Evolutionary conservation across 306 rosid species (phyloP), one percentile per base, ranked within the genome.

Genomic region (Cyamopsis tetragonoloba): DNA sequence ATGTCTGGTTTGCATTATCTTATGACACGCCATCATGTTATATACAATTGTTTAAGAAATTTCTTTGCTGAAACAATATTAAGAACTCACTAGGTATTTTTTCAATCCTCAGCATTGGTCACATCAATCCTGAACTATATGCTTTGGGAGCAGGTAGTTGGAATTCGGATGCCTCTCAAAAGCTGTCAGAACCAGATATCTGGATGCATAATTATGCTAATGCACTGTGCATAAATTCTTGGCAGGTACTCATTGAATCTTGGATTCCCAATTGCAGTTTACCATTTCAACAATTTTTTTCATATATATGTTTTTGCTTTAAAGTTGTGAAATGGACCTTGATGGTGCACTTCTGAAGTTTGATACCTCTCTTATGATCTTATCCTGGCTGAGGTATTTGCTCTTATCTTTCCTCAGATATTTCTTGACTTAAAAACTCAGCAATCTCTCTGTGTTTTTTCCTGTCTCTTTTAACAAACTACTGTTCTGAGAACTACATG

Each of bases 141-240:
- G 91, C 91, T 73, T 77, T 92, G 75, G 98, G 83, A 44, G 81
- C 89, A 43, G 87, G 85, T 68, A 62, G 89, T 47, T 56, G 80
- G 93, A 80, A 76, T 67, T 75, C 41, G 56, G 82, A 80, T 70
- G 78, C 71, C 71, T 49, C 67, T 44, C 67, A 38, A 72, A 58
- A 78, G 71, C 82, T 49, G 59, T 73, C 85, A 44, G 75, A 83
- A 64, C 72, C 80, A 60, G 84, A 84, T 61, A 63, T 72, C 65
- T 87, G 88, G 96, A 84, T 89, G 91, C 79, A 76, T 63, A 83
- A 84, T 87, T 89, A 92, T 73, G 96, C 76, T 59, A 88, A 87
- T 51, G 79, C 74, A 14, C 85, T 92, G 18, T 92, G 98, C 76
- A 83, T 85, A 60, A 92, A 92, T 85, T 78, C 96, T 69, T 92